These are phyloP conservation scores for Spathaspora boniae DNA, from an alignment of 805 yeast genomes.

Conservation along the genomic window DNA sequence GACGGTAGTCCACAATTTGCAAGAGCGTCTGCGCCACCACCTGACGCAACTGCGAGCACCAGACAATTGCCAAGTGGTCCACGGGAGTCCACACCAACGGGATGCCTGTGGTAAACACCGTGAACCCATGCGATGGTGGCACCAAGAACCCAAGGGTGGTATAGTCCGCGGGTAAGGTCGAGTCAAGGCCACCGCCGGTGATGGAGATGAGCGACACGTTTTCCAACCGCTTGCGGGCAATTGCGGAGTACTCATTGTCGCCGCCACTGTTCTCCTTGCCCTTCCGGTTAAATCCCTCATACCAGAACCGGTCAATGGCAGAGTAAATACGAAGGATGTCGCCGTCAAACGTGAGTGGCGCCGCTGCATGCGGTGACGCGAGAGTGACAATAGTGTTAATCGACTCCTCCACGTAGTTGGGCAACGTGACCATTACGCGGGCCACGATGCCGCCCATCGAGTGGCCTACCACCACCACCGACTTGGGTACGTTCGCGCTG, in stretches of 20 bases:
- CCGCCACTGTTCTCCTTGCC: conserved; percentile 11
- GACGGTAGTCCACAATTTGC: conserved; percentile 51
- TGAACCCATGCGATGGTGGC: conserved; percentile 51
- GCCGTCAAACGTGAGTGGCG: conserved; percentile 92
- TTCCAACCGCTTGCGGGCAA: conserved; percentile 50
- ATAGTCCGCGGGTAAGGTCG: conserved; percentile 85
- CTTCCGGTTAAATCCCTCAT: conserved; percentile 45
- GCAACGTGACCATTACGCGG: conserved; percentile 74
- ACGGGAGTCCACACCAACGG: conserved; percentile 92
- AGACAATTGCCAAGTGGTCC: conserved; percentile 91
- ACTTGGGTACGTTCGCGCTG: conserved; percentile 45
- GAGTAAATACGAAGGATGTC: conserved; percentile 75
- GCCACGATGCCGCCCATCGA: conserved; percentile 99
- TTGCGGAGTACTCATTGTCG: conserved; percentile 11
- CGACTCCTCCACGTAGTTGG: conserved; percentile 68
- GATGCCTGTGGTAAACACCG: conserved; percentile 79
- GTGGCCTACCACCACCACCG: conserved; percentile 82
- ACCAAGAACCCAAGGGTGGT: conserved; percentile 68
- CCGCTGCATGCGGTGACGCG: conserved; percentile 87
- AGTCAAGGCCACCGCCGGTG: conserved; percentile 83
- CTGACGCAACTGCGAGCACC: conserved; percentile 88
- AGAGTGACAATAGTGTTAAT: conserved; percentile 82
- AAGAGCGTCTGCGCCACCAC: conserved; percentile 57
- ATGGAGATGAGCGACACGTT: conserved; percentile 75
- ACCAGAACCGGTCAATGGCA: conserved; percentile 78